A percentile compares a stretch with the other conserved stretches of the same genome.
phyloP scores from a whole-genome alignment of 2,329 filamentous ascomycete genomes.

The Graphiopsis chlorocephala region DNA sequence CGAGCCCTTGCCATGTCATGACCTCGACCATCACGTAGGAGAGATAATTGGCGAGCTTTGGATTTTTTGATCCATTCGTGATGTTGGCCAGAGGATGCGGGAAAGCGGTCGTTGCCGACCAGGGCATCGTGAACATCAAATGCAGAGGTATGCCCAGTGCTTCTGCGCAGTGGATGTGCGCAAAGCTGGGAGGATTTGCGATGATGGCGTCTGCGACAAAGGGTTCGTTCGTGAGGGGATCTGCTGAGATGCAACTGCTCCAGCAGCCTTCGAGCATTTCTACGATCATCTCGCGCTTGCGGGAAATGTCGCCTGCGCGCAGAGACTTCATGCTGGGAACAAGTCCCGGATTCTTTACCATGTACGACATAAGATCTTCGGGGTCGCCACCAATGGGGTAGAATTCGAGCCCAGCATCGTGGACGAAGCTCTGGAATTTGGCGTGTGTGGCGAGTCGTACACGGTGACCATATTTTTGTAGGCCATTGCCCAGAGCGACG shows the following conservation, averaged over 20 bases:
- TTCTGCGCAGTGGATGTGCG: conserved; percentile 76
- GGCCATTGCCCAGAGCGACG: conserved; percentile 63
- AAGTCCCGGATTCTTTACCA: conserved; percentile 80
- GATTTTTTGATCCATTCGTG: conserved; percentile 68
- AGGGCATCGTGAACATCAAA: conserved; percentile 59
- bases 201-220: conserved; percentile 80
- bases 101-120: conserved; percentile 71
- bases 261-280: conserved; percentile 84
- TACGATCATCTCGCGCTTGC: conserved; percentile 66
- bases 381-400: conserved; percentile 78
- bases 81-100: conserved; percentile 76
- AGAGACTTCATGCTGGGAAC: conserved; percentile 72
- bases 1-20: conserved; percentile 63
- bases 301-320: conserved; percentile 68
- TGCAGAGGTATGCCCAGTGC: conserved; percentile 73
- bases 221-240: conserved; percentile 55
- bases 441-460: conserved; percentile 72
- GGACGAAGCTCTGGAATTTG: conserved; percentile 66
- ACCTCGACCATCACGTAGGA: conserved; percentile 77
- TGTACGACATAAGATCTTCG: conserved; percentile 79
- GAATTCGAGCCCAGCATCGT: conserved; percentile 71
- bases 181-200: conserved; percentile 76
- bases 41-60: conserved; percentile 74
- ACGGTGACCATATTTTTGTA: conserved; percentile 67
- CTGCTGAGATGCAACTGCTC: conserved; percentile 71